phyloP scores from a whole-genome alignment of 2,329 filamentous ascomycete species.

The Clonostachys sp. region DNA sequence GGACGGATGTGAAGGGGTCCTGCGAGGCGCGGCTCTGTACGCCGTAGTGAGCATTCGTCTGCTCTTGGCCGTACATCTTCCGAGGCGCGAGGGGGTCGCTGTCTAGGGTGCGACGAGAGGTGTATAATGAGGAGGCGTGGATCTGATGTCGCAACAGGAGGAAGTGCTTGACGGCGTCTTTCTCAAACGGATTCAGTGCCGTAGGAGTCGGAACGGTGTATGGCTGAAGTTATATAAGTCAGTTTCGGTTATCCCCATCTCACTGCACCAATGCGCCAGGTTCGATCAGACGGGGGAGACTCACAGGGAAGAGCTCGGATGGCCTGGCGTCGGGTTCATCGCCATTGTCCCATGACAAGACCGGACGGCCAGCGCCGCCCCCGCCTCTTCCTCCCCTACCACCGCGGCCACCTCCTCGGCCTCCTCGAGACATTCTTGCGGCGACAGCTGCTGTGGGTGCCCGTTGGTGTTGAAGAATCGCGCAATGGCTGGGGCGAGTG shows the following conservation, averaged over 20 bases:
- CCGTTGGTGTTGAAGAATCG: no score
- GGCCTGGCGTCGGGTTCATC: slow-evolving; percentile 53
- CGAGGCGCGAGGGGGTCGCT: slow-evolving; percentile 31
- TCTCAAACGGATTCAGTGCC: slow-evolving; percentile 36
- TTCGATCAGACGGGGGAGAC: slow-evolving; percentile 7
- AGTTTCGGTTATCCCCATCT: background rate
- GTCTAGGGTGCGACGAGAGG: slow-evolving; percentile 40
- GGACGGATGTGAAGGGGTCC: slow-evolving; percentile 54
- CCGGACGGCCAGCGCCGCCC: slow-evolving; percentile 36
- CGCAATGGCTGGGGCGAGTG: no score
- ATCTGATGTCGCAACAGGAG: slow-evolving; percentile 53
- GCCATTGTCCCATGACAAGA: slow-evolving; percentile 46
- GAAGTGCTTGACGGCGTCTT: slow-evolving; percentile 42
- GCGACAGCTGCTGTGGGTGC: no score
- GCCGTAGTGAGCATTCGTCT: slow-evolving; percentile 52
- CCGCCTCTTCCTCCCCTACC: slow-evolving; percentile 43
- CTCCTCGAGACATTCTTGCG: slow-evolving; percentile 23
- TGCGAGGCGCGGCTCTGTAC: slow-evolving; percentile 49
- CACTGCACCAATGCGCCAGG: background rate
- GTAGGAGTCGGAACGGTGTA: slow-evolving; percentile 43
- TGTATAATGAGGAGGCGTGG: slow-evolving; percentile 52
- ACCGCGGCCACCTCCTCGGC: slow-evolving; percentile 45
- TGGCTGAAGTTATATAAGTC: slow-evolving; percentile 25
- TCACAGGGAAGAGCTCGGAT: slow-evolving; percentile 55
- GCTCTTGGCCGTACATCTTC: slow-evolving; percentile 50